These are phyloP conservation scores for Candida glucosophila DNA, from an alignment of 1,139 yeast species.

Conservation along the genomic window DNA sequence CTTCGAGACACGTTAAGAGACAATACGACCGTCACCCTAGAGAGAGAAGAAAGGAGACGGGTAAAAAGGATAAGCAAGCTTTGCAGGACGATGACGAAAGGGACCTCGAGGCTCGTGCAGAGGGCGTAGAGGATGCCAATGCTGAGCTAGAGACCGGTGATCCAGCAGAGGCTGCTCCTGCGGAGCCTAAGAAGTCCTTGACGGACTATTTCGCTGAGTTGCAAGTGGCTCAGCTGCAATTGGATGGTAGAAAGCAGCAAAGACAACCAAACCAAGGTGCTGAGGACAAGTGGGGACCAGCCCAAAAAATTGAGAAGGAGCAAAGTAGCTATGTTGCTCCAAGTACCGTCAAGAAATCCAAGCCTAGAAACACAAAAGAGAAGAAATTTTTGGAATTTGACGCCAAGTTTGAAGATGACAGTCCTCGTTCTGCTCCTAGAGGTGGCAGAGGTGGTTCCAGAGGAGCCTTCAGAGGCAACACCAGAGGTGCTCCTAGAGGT, in stretches of 20 bases:
- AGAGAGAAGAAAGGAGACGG: slow-evolving; percentile 75
- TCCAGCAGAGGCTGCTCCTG: slow-evolving; percentile 29
- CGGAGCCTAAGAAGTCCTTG: slow-evolving; percentile 50
- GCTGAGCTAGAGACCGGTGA: slow-evolving; percentile 36
- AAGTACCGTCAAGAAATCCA: slow-evolving; percentile 50
- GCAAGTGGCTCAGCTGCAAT: slow-evolving; percentile 37
- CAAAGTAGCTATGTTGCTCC: slow-evolving; percentile 49
- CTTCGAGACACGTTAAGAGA: slow-evolving; percentile 52
- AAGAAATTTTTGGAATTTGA: slow-evolving; percentile 62
- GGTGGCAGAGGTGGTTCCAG: slow-evolving; percentile 27
- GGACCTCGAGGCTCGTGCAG: slow-evolving; percentile 54
- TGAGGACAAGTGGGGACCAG: slow-evolving; percentile 51
- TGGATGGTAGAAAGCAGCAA: slow-evolving; percentile 31
- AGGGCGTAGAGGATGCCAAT: slow-evolving; percentile 55
- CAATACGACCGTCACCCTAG: slow-evolving; percentile 79
- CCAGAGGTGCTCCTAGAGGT: slow-evolving; percentile 10
- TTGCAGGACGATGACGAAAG: slow-evolving; percentile 77
- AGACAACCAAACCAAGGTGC: slow-evolving; percentile 57
- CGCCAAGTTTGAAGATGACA: slow-evolving; percentile 54
- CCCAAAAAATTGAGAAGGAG: slow-evolving; percentile 55
- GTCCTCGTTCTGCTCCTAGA: slow-evolving; percentile 10
- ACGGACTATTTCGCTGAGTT: slow-evolving; percentile 68
- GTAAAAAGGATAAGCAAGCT: slow-evolving; percentile 69
- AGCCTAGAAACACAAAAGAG: slow-evolving; percentile 57
- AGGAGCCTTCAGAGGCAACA: slow-evolving; percentile 4